Conservation (phyloP, 129 eudicot genomes). For the Calendula officinalis region DNA sequence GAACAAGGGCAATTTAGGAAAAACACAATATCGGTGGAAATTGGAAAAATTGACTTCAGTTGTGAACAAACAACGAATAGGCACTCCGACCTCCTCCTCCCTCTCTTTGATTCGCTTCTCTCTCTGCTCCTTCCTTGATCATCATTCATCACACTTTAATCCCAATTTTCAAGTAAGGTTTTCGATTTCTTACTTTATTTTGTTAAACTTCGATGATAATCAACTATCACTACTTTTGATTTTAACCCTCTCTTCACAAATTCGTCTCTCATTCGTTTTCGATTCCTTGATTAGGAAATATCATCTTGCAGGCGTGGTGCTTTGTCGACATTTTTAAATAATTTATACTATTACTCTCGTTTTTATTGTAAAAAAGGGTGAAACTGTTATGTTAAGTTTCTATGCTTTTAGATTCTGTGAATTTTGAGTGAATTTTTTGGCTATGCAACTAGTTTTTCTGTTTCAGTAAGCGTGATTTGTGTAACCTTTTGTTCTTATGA, state of each 20-base stretch:
- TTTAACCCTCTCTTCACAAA: background rate
- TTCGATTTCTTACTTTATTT: background rate
- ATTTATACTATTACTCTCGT: slow-evolving; percentile 4
- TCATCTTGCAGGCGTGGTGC: background rate
- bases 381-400: background rate
- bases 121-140: slow-evolving; percentile 15
- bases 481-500: background rate
- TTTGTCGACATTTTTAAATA: background rate
- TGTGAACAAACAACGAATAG: background rate
- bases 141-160: slow-evolving; percentile 3
- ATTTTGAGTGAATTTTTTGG: background rate
- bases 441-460: background rate
- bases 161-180: slow-evolving; percentile 18
- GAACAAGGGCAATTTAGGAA: slow-evolving; percentile 5
- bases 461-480: background rate
- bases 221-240: background rate
- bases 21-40: slow-evolving; percentile 6
- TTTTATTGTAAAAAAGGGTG: background rate
- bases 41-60: slow-evolving; percentile 12
- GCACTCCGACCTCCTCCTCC: slow-evolving; percentile 11
- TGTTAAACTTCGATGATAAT: background rate
- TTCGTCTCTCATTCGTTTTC: background rate
- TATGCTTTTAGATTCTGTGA: slow-evolving; percentile 1
- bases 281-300: slow-evolving; percentile 3
- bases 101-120: slow-evolving; percentile 7